Base-by-base conservation (phyloP, 257 asterid genomes). In the Paulownia fortunei region DNA sequence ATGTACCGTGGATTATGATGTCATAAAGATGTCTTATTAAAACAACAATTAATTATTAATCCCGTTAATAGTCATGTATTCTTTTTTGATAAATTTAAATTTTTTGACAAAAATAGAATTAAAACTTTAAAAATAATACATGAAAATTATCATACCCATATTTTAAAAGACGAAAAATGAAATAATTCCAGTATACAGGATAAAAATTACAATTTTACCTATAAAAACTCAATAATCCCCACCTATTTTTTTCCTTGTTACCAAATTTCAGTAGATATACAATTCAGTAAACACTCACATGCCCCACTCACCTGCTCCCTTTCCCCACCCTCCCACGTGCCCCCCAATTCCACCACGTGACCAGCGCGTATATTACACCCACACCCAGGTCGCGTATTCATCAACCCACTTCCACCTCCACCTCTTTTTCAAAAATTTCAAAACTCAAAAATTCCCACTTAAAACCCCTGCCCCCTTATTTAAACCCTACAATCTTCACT, bases 371-470 rank as follows among this genome's bases (percentile, higher is more conserved):
- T 9, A 10, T 5, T 1, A 16, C 77, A 82, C 80, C 5, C 55
- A 23, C 44, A 1, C 8, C 0, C 6, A 2, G 0, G 21, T 56
- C 69, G 82, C 79, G 82, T 77, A 51, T 11, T 6, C 19, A 63
- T 8, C 19, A 11, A 68, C 3, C 15, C 9, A 13, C 61, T 18
- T 6, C 30, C 19, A 61, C 32, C 69, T 30, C 26, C 72, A 36
- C 26, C 15, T n/a, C 16, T 5, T 15, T 39, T 54, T 3, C 8
- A 27, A 68, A 27, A 72, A 72, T 9, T 80, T 83, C 77, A 73
- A 84, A 84, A 76, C 73, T 76, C 72, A 77, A 72, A 73, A 41
- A 59, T 73, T 68, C 77, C 63, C 76, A 55, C 69, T 47, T 64
- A 7, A 44, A 78, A 59, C 69, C 27, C 0, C 44, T 23, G 8